Conservation (phyloP, 768 basidiomycete species). For the Lactarius vividus region DNA sequence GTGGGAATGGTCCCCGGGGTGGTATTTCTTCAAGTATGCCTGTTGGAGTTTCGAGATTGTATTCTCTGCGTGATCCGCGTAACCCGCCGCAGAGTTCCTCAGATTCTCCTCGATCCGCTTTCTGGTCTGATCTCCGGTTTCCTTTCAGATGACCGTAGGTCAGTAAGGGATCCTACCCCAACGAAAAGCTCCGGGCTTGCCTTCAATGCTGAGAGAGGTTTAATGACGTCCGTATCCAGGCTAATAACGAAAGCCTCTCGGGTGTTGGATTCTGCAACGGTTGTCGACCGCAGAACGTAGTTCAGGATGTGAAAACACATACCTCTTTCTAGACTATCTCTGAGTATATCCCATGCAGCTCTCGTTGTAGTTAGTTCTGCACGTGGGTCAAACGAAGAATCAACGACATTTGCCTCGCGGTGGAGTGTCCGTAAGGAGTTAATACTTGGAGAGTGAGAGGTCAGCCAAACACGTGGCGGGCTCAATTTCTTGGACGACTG, state of each 20-base stretch:
- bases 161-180: neutral
- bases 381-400: constrained; percentile 71
- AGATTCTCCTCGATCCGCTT: constrained; percentile 90
- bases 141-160: constrained; percentile 42
- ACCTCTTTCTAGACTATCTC: constrained; percentile 85
- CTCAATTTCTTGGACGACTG: constrained; percentile 33
- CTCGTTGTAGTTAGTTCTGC: constrained; percentile 60
- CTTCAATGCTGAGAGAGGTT: constrained; percentile 63
- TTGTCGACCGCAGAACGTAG: neutral
- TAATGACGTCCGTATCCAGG: constrained; percentile 67
- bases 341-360: constrained; percentile 79
- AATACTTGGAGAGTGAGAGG: constrained; percentile 45
- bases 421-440: constrained; percentile 73
- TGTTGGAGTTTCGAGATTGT: constrained; percentile 78
- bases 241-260: constrained; percentile 75
- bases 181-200: constrained; percentile 36
- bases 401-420: constrained; percentile 65
- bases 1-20: constrained; percentile 44
- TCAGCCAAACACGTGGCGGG: neutral
- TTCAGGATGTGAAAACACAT: constrained; percentile 3
- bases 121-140: constrained; percentile 84
- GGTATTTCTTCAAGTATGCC: constrained; percentile 78
- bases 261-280: constrained; percentile 71
- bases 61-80: constrained; percentile 78
- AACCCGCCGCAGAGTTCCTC: constrained; percentile 68